Conservation (phyloP, 441 rosid genomes). For the Populus hybrid region DNA sequence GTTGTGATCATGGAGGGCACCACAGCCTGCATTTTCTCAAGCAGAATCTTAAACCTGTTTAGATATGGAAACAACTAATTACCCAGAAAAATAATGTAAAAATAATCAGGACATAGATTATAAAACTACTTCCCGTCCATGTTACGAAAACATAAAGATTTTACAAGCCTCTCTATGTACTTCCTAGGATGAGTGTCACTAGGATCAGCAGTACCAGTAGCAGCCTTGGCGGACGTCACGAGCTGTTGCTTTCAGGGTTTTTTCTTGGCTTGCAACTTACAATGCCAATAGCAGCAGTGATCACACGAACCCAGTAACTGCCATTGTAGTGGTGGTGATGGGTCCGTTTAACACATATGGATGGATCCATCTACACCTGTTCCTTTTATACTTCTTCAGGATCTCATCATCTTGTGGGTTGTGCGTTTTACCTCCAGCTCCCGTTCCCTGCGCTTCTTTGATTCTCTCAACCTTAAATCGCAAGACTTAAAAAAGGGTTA, state of each 20-base stretch:
- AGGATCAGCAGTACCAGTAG: conserved; percentile 42
- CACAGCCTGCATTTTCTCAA: no score
- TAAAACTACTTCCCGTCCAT: background rate
- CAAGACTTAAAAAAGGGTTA: background rate
- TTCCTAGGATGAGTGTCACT: conserved; percentile 63
- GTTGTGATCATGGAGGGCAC: no score
- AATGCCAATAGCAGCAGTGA: conserved; percentile 47
- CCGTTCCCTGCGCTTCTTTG: conserved; percentile 44
- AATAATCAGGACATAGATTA: background rate
- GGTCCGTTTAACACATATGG: conserved; percentile 64
- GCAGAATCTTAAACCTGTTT: no score
- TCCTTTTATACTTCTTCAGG: conserved; percentile 49
- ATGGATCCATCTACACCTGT: conserved; percentile 55
- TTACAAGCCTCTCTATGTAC: conserved; percentile 12
- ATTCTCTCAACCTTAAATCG: background rate
- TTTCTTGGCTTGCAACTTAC: conserved; percentile 46
- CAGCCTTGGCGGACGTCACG: conserved; percentile 53
- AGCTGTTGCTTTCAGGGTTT: conserved; percentile 66
- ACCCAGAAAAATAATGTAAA: no score
- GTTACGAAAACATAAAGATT: no score
- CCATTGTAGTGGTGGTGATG: conserved; percentile 46
- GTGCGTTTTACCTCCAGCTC: conserved; percentile 57
- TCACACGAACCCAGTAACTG: conserved; percentile 45
- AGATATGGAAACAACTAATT: no score
- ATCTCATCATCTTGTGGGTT: conserved; percentile 56